phyloP scores from a whole-genome alignment of 2,329 filamentous ascomycete genomes.

The Aspergillus persii region DNA sequence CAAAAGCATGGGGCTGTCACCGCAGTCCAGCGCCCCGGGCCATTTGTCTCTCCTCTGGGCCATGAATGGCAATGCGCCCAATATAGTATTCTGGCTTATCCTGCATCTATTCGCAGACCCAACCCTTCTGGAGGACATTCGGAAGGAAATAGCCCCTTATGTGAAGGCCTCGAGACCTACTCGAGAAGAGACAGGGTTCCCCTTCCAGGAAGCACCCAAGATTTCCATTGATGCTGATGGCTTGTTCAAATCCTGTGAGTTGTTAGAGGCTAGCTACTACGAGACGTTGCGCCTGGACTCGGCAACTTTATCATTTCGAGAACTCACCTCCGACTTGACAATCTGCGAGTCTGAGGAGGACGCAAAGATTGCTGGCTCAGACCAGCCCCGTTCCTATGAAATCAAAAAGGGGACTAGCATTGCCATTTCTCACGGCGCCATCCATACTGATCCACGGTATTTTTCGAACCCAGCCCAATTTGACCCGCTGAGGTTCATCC shows the following conservation, averaged over 20 bases:
- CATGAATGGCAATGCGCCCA: constrained; percentile 53
- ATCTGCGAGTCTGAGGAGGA: constrained; percentile 42
- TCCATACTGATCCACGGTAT: constrained; percentile 42
- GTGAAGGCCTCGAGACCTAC: constrained; percentile 39
- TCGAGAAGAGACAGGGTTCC: constrained; percentile 39
- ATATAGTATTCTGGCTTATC: constrained; percentile 53
- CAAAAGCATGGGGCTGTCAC: constrained; percentile 36
- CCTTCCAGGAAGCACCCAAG: constrained; percentile 43
- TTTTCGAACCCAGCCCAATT: constrained; percentile 45
- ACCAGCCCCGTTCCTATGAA: constrained; percentile 37
- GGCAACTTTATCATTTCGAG: constrained; percentile 43
- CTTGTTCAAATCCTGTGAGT: constrained; percentile 44
- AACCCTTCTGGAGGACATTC: constrained; percentile 41
- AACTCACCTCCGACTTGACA: constrained; percentile 38
- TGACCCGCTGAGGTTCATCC: constrained; percentile 48
- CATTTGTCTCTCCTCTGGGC: constrained; percentile 57
- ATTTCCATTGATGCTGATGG: constrained; percentile 43
- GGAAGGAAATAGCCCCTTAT: constrained; percentile 46
- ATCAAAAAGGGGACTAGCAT: constrained; percentile 44
- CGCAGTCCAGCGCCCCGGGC: constrained; percentile 37
- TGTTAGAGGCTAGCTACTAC: constrained; percentile 47
- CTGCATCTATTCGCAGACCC: constrained; percentile 46
- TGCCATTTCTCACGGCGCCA: constrained; percentile 44
- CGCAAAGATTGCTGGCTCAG: constrained; percentile 26
- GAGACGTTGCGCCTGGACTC: constrained; percentile 48